These are phyloP conservation scores for Colletotrichum sp. DNA, from an alignment of 2,329 filamentous ascomycete species.

Conservation along the genomic window DNA sequence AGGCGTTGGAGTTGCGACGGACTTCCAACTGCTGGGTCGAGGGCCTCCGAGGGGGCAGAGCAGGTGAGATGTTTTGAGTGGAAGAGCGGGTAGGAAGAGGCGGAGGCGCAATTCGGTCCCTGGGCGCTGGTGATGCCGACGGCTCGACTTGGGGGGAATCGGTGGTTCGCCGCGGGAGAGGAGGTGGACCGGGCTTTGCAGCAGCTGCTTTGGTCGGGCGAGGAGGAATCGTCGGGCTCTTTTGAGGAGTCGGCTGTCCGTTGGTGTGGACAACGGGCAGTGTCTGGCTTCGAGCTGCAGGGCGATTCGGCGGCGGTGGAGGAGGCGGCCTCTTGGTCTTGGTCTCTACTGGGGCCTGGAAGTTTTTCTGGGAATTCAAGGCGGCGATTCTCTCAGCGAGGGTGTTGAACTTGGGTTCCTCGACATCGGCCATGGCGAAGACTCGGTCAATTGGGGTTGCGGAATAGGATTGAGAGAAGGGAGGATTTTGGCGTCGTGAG, in stretches of 20 bases:
- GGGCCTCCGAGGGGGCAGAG: slow-evolving; percentile 55
- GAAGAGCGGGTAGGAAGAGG: slow-evolving; percentile 43
- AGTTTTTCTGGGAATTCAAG: slow-evolving; percentile 66
- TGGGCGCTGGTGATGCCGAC: slow-evolving; percentile 28
- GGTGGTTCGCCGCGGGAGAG: slow-evolving; percentile 43
- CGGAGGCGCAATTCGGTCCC: slow-evolving; percentile 35
- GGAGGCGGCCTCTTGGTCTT: slow-evolving; percentile 46
- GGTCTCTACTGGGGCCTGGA: slow-evolving; percentile 44
- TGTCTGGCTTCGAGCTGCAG: slow-evolving; percentile 41
- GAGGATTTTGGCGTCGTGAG: neutral
- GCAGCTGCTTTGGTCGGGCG: slow-evolving; percentile 32
- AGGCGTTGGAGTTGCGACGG: slow-evolving; percentile 62
- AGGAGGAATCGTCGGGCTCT: slow-evolving; percentile 43
- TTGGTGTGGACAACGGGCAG: slow-evolving; percentile 36
- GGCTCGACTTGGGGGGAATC: slow-evolving; percentile 24
- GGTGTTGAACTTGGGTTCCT: slow-evolving; percentile 66
- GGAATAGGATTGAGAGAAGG: neutral
- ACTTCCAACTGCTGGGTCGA: slow-evolving; percentile 48
- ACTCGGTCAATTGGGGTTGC: neutral
- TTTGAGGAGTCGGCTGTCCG: slow-evolving; percentile 19
- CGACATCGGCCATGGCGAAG: slow-evolving; percentile 60
- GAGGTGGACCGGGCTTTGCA: slow-evolving; percentile 37
- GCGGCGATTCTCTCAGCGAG: slow-evolving; percentile 69
- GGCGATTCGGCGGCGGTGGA: slow-evolving; percentile 49
- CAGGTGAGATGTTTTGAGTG: slow-evolving; percentile 45